Conservation (phyloP, 164 flowering plant species). For the Vitis riparia region DNA sequence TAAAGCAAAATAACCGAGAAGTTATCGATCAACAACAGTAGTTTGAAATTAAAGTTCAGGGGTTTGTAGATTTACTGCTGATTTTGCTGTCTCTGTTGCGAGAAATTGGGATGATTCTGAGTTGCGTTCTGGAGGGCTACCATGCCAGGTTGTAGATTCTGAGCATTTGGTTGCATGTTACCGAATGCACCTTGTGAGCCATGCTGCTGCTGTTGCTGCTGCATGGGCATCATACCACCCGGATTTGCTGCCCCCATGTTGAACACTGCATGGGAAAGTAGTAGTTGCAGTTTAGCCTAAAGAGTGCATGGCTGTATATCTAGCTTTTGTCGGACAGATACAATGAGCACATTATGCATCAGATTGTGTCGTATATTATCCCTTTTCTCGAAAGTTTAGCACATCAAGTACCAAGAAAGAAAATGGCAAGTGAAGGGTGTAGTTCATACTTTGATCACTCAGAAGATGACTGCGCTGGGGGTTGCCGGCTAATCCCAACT, state of each 20-base stretch:
- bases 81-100: constrained; percentile 77
- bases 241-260: constrained; percentile 74
- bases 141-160: constrained; percentile 69
- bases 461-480: constrained; percentile 63
- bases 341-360: neutral
- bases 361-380: neutral
- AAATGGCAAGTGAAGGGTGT: neutral
- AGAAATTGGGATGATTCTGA: constrained; percentile 65
- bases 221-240: constrained; percentile 62
- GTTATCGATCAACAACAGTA: neutral
- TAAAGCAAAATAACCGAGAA: too few species aligned
- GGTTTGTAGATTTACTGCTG: constrained; percentile 35
- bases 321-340: neutral
- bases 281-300: neutral
- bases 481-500: constrained; percentile 74
- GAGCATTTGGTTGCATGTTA: constrained; percentile 57
- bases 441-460: constrained; percentile 74
- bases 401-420: neutral
- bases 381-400: neutral
- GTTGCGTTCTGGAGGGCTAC: constrained; percentile 56
- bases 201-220: constrained; percentile 54
- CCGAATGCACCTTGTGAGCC: constrained; percentile 70
- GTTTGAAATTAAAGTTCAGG: neutral
- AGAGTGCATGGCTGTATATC: too few species aligned
- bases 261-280: constrained; percentile 55